These are phyloP conservation scores for Odonthalia washingtoniensis DNA, from an alignment of 31 red algal species.

Conservation along the genomic window DNA sequence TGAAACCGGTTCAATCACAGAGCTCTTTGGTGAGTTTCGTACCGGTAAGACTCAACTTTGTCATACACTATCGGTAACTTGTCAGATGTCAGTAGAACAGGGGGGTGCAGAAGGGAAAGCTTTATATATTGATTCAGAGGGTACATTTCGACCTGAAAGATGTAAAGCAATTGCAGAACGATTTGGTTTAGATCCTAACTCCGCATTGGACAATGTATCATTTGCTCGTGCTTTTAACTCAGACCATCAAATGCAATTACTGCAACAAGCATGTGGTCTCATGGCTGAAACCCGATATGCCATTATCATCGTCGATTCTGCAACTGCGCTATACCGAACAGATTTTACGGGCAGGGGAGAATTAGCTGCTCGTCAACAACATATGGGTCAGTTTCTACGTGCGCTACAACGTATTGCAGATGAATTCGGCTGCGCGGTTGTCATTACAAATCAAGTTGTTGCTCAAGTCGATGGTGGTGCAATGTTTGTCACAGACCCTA, in stretches of 20 bases:
- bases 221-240: constrained; percentile 95
- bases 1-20: constrained; percentile 97
- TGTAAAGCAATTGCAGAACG: constrained; percentile 90
- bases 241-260: constrained; percentile 94
- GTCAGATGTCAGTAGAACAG: constrained; percentile 91
- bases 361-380: constrained; percentile 93
- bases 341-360: constrained; percentile 96
- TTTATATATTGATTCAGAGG: constrained; percentile 97
- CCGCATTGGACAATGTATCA: constrained; percentile 94
- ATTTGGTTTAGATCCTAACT: constrained; percentile 84
- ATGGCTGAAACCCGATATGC: constrained; percentile 96
- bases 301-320: constrained; percentile 91
- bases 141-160: constrained; percentile 96
- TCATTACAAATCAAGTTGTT: constrained; percentile 99
- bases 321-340: constrained; percentile 96
- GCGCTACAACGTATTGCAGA: constrained; percentile 89
- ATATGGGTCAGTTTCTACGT: constrained; percentile 96
- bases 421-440: constrained; percentile 95
- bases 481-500: constrained; percentile 95
- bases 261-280: constrained; percentile 87
- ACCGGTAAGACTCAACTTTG: constrained; percentile 98
- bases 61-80: constrained; percentile 92
- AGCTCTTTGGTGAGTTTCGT: constrained; percentile 98
- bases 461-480: constrained; percentile 95
- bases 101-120: constrained; percentile 97